Conservation (phyloP, 2,329 filamentous ascomycete genomes). For the Aspergillus proliferans region DNA sequence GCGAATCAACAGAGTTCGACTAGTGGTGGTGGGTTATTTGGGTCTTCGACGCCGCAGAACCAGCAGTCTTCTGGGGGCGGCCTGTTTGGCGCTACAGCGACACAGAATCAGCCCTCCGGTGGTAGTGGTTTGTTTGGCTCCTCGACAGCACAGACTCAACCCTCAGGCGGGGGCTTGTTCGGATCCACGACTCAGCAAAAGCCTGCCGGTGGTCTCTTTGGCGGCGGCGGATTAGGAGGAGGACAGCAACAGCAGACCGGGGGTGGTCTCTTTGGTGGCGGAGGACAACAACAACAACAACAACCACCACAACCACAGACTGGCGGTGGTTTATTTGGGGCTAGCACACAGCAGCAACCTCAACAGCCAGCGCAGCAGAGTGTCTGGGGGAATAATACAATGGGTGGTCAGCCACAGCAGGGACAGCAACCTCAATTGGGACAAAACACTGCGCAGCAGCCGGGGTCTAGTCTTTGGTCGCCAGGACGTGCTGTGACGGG, state of each 20-base stretch:
- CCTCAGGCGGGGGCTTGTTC: conserved; percentile 17
- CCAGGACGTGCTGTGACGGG: conserved; percentile 39
- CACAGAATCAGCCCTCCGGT: conserved; percentile 12
- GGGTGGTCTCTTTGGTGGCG: conserved; percentile 21
- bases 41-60: conserved; percentile 21
- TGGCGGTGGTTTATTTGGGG: conserved; percentile 33
- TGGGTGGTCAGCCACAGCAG: conserved; percentile 19
- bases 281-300: conserved; percentile 2
- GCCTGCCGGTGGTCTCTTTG: conserved; percentile 21
- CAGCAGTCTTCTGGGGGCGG: conserved; percentile 22
- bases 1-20: conserved; percentile 18
- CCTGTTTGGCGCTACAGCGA: conserved; percentile 20
- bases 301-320: conserved; percentile 15
- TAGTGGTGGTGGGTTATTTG: conserved; percentile 23
- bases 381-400: conserved; percentile 20
- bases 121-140: conserved; percentile 35
- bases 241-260: conserved; percentile 22
- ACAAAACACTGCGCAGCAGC: conserved; percentile 31
- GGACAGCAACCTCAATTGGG: conserved; percentile 33
- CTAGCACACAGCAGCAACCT: conserved; percentile 20
- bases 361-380: conserved; percentile 13
- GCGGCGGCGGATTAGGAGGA: conserved; percentile 11
- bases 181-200: conserved; percentile 13
- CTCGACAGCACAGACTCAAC: conserved; percentile 20
- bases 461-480: conserved; percentile 37